A percentile compares a stretch with the other conserved stretches of the same genome.
Conservation (phyloP, 805 yeast genomes). For the Ogataea minuta region DNA sequence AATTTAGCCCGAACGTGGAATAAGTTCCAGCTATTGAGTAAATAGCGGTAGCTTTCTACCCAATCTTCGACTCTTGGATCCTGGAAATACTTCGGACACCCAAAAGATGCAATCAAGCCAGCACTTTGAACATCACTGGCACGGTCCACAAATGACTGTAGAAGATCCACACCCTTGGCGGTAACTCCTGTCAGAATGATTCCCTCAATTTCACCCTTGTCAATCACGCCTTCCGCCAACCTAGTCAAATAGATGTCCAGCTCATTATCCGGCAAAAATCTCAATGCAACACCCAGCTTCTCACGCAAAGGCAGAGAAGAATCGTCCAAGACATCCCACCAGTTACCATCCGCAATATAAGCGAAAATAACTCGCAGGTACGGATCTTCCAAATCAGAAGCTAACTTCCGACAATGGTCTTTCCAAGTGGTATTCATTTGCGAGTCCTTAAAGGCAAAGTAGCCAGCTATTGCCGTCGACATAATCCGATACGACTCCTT, state of each 20-base stretch:
- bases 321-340: conserved; percentile 95
- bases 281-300: conserved; percentile 83
- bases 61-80: conserved; percentile 76
- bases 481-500: conserved; percentile 70
- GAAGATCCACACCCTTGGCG: conserved; percentile 71
- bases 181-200: conserved; percentile 89
- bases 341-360: conserved; percentile 86
- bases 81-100: conserved; percentile 76
- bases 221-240: conserved; percentile 67
- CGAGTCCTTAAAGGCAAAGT: conserved; percentile 61
- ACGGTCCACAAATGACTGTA: conserved; percentile 84
- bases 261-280: conserved; percentile 80
- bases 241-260: conserved; percentile 67
- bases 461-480: conserved; percentile 93
- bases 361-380: conserved; percentile 91
- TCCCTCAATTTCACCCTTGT: conserved; percentile 87
- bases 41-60: conserved; percentile 64
- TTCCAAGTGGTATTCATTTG: conserved; percentile 79
- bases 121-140: conserved; percentile 93
- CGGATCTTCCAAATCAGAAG: conserved; percentile 86
- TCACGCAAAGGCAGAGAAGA: conserved; percentile 84
- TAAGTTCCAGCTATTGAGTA: conserved; percentile 78
- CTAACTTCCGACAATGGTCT: conserved; percentile 84
- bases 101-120: conserved; percentile 73
- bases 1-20: conserved; percentile 79